phyloP scores from a whole-genome alignment of 257 asterid genomes.

The Solanum chaucha region DNA sequence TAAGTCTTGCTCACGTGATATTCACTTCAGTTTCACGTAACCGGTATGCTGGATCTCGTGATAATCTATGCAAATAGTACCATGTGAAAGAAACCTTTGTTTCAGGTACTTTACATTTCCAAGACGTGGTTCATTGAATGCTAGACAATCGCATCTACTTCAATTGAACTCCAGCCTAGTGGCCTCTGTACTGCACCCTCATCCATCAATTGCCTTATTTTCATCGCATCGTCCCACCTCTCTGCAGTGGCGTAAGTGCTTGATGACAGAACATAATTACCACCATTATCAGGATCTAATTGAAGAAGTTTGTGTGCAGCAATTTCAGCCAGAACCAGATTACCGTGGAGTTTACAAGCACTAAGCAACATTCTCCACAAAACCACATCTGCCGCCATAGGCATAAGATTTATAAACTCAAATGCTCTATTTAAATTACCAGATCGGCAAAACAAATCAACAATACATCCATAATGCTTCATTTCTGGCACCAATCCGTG shows the following conservation, averaged over 20 bases:
- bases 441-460: slow-evolving; percentile 27
- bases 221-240: slow-evolving; percentile 27
- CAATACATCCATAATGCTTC: slow-evolving; percentile 32
- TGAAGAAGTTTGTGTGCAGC: slow-evolving; percentile 18
- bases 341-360: slow-evolving; percentile 23
- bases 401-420: slow-evolving; percentile 19
- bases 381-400: slow-evolving; percentile 17
- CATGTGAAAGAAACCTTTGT: neutral
- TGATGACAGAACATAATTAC: slow-evolving; percentile 21
- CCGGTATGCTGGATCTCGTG: neutral
- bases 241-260: slow-evolving; percentile 16
- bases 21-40: neutral
- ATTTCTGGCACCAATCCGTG: slow-evolving; percentile 25
- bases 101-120: neutral
- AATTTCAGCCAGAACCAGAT: slow-evolving; percentile 19
- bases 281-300: slow-evolving; percentile 24
- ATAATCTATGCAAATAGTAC: neutral
- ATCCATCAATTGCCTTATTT: slow-evolving; percentile 15
- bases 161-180: slow-evolving; percentile 30
- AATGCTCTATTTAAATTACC: slow-evolving; percentile 23
- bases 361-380: slow-evolving; percentile 27
- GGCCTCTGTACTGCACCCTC: slow-evolving; percentile 20
- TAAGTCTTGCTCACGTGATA: neutral
- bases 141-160: neutral
- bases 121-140: neutral